Conservation (phyloP, 495 filamentous ascomycete genomes). For the Penicillium crystallinum region DNA sequence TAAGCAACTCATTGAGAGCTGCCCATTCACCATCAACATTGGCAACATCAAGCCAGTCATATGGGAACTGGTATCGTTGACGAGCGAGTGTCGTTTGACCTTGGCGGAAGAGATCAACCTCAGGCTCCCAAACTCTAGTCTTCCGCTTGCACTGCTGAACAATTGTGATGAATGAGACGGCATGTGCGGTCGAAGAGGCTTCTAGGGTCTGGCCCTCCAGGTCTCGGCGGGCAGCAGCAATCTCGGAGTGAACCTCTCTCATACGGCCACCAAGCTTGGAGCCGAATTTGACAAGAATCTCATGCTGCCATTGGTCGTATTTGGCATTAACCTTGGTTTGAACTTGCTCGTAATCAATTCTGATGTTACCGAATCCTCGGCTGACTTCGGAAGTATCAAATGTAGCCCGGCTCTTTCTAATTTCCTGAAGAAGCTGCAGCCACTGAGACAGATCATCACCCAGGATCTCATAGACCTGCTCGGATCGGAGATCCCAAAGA, state of each 20-base stretch:
- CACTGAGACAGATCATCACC: constrained; percentile 89
- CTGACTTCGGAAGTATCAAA: constrained; percentile 95
- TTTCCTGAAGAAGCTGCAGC: constrained; percentile 92
- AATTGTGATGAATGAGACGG: constrained; percentile 95
- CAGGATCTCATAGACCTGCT: constrained; percentile 85
- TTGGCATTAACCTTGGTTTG: constrained; percentile 97
- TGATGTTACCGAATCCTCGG: constrained; percentile 85
- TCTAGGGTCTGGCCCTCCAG: constrained; percentile 87
- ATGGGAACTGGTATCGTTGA: constrained; percentile 86
- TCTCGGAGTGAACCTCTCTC: constrained; percentile 80
- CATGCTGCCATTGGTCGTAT: constrained; percentile 99
- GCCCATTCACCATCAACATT: constrained; percentile 94
- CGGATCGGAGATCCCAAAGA: constrained; percentile 93
- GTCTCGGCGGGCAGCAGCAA: constrained; percentile 81
- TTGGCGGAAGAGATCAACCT: constrained; percentile 91
- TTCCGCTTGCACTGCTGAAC: constrained; percentile 94
- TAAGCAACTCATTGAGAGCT: constrained; percentile 80
- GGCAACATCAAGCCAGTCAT: constrained; percentile 89
- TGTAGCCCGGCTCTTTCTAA: constrained; percentile 84
- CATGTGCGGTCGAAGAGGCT: constrained; percentile 88
- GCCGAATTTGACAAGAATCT: constrained; percentile 90
- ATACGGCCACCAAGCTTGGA: constrained; percentile 82
- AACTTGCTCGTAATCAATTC: constrained; percentile 95
- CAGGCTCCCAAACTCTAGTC: constrained; percentile 87
- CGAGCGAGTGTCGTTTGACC: constrained; percentile 85